Conservation (phyloP, 169 alveolate genomes). For the Plasmodium adleri region DNA sequence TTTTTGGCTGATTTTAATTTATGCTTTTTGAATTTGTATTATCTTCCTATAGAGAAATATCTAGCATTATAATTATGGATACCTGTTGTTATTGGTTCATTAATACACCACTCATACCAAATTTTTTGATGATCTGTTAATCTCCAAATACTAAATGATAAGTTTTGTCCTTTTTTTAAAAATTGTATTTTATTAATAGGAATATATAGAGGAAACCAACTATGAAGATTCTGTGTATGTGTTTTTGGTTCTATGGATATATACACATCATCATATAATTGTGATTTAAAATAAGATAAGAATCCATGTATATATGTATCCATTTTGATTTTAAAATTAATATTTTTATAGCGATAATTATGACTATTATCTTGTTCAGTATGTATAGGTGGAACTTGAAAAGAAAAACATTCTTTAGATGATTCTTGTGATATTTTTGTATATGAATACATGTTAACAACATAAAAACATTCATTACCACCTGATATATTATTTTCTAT, state of each 20-base stretch:
- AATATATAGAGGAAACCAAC: constrained; percentile 87
- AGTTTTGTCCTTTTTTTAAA: constrained; percentile 74
- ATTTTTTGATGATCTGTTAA: constrained; percentile 78
- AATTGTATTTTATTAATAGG: constrained; percentile 79
- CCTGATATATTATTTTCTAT: constrained; percentile 77
- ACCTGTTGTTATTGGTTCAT: constrained; percentile 43
- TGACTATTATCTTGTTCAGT: constrained; percentile 40
- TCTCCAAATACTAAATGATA: constrained; percentile 85
- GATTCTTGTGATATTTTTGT: constrained; percentile 78
- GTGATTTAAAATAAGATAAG: constrained; percentile 83
- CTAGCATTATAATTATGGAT: constrained; percentile 67
- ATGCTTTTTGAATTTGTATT: background rate
- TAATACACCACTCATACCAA: constrained; percentile 87
- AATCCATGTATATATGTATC: constrained; percentile 84
- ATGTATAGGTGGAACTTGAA: constrained; percentile 23
- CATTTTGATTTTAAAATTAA: constrained; percentile 74
- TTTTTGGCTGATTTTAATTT: background rate
- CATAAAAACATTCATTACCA: constrained; percentile 69
- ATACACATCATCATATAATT: constrained; percentile 78
- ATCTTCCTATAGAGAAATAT: constrained; percentile 62
- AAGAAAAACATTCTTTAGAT: constrained; percentile 66
- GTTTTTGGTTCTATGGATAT: constrained; percentile 82
- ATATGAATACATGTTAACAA: constrained; percentile 59
- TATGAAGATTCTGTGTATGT: constrained; percentile 72
- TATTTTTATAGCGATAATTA: constrained; percentile 79